Evolutionary conservation across 805 yeast species (phyloP).

Genomic region (Candida andamanensis): DNA sequence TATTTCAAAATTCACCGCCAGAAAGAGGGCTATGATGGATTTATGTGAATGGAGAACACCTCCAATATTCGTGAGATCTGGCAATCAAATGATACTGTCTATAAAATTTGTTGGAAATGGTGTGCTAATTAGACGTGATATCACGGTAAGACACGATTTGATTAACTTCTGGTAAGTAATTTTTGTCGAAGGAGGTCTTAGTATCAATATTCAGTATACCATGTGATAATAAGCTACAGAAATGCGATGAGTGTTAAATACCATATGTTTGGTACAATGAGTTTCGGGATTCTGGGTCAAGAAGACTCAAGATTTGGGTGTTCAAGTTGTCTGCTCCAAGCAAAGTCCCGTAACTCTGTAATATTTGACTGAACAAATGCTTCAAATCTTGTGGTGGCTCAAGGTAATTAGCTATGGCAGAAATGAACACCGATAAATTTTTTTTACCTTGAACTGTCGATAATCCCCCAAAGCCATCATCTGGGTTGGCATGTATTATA

Average conservation of each 20-base stretch:
- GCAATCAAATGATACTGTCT: too few species aligned
- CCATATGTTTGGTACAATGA: constrained; percentile 18
- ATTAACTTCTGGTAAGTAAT: too few species aligned
- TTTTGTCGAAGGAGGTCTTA: too few species aligned
- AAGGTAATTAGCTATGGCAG: constrained; percentile 52
- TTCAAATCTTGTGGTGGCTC: constrained; percentile 46
- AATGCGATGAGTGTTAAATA: constrained; percentile 2
- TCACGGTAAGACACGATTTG: too few species aligned
- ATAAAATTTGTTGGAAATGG: too few species aligned
- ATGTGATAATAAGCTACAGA: too few species aligned
- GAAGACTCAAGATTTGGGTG: constrained; percentile 22
- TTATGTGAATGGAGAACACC: too few species aligned
- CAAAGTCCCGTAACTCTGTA: constrained; percentile 42
- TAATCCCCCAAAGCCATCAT: constrained; percentile 46
- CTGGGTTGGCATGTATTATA: constrained; percentile 61
- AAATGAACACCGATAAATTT: constrained; percentile 49
- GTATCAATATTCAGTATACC: too few species aligned
- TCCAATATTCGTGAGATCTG: too few species aligned
- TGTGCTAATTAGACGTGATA: too few species aligned
- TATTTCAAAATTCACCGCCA: too few species aligned
- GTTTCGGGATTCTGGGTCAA: constrained; percentile 27
- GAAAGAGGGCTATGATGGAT: too few species aligned
- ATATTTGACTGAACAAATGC: constrained; percentile 39
- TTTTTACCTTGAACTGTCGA: constrained; percentile 40
- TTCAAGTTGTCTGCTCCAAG: constrained; percentile 40